Percentiles rank a stretch among this genome's conserved stretches.
These are phyloP conservation scores for Verticillium isaacii DNA, from an alignment of 2,329 filamentous ascomycete species.

Conservation along the genomic window DNA sequence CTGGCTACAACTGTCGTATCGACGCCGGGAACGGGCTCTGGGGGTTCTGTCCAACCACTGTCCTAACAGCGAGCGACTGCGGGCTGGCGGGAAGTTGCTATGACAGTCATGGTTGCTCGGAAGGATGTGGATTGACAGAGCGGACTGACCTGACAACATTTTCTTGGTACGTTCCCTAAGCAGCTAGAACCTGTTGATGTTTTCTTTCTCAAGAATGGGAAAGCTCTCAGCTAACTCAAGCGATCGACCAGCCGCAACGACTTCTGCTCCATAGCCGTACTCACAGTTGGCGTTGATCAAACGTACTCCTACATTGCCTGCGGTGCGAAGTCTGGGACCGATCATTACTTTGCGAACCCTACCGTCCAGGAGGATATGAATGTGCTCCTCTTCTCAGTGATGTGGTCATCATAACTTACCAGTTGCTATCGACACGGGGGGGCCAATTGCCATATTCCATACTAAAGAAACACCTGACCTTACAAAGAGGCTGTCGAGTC, in stretches of 20 bases:
- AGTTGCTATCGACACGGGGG: too few species aligned
- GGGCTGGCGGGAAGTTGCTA: slow-evolving; percentile 29
- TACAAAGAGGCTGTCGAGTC: too few species aligned
- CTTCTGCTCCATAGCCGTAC: slow-evolving; percentile 27
- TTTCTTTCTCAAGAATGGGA: too few species aligned
- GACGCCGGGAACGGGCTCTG: slow-evolving; percentile 27
- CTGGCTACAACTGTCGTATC: slow-evolving; percentile 29
- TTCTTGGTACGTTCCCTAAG: slow-evolving; percentile 24
- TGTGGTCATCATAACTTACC: too few species aligned
- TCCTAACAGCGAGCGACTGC: slow-evolving; percentile 29
- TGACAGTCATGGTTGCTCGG: slow-evolving; percentile 23
- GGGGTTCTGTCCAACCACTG: slow-evolving; percentile 32
- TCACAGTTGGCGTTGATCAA: slow-evolving; percentile 24
- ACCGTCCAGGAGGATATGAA: background rate
- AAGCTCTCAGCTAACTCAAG: background rate
- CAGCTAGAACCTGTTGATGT: too few species aligned
- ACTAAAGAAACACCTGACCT: too few species aligned
- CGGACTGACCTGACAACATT: slow-evolving; percentile 23
- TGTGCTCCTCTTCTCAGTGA: too few species aligned
- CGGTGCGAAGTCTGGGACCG: slow-evolving; percentile 17
- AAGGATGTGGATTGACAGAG: slow-evolving; percentile 24
- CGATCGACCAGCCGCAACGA: slow-evolving; percentile 1
- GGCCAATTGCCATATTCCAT: too few species aligned
- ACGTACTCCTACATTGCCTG: slow-evolving; percentile 31
- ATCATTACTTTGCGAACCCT: slow-evolving; percentile 5